Evolutionary conservation across 2,329 filamentous ascomycete genomes (phyloP).

Genomic region (Trichoderma koningiopsis): DNA sequence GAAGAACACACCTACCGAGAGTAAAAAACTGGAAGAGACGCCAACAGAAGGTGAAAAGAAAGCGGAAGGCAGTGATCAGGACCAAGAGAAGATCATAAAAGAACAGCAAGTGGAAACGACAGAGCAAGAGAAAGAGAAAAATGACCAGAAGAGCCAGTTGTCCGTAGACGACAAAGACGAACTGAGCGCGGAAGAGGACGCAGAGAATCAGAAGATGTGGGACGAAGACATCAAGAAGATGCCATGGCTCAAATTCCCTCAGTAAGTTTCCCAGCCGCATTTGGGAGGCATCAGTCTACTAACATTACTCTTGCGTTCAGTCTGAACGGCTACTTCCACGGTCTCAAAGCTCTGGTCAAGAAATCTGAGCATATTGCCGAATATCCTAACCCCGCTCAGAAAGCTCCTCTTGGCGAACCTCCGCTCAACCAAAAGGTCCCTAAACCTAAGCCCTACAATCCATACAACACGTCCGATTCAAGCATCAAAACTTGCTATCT

Average conservation of each 20-base stretch:
- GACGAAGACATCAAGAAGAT: slow-evolving; percentile 39
- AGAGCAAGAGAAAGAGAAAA: slow-evolving; percentile 9
- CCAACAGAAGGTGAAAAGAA: background rate
- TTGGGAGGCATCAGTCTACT: background rate
- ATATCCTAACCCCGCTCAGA: slow-evolving; percentile 59
- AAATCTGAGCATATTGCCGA: slow-evolving; percentile 68
- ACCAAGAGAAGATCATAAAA: slow-evolving; percentile 26
- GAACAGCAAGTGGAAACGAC: background rate
- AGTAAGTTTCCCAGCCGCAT: slow-evolving; percentile 34
- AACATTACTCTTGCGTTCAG: slow-evolving; percentile 46
- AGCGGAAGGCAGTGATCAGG: background rate
- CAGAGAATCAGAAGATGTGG: slow-evolving; percentile 34
- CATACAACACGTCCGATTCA: slow-evolving; percentile 62
- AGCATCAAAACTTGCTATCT: slow-evolving; percentile 65
- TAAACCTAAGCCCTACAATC: slow-evolving; percentile 59
- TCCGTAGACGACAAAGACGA: slow-evolving; percentile 13
- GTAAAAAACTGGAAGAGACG: background rate
- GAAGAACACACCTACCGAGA: background rate
- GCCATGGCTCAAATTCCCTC: slow-evolving; percentile 46
- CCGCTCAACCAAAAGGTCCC: slow-evolving; percentile 44
- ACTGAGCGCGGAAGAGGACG: slow-evolving; percentile 30
- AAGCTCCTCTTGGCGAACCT: slow-evolving; percentile 40
- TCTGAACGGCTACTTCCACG: slow-evolving; percentile 78
- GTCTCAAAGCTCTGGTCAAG: slow-evolving; percentile 69
- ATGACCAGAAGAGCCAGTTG: background rate